phyloP scores from a whole-genome alignment of 176 grass and related monocot genomes.

The Avena sativa region DNA sequence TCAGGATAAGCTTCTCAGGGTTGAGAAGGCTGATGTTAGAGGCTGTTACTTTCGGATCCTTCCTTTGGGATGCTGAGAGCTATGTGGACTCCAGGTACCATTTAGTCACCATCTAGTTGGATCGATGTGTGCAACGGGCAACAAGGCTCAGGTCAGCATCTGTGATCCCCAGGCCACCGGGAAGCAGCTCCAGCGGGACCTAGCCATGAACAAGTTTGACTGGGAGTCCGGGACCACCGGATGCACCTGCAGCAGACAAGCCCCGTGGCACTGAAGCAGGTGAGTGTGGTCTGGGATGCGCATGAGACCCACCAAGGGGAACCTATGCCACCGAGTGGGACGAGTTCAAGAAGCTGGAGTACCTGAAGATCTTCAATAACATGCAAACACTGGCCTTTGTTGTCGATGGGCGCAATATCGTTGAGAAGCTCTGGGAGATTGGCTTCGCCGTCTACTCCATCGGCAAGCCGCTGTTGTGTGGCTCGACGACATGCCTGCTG shows the following conservation, averaged over 20 bases:
- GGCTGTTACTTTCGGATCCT: slow-evolving; percentile 92
- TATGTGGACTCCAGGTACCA: slow-evolving; percentile 94
- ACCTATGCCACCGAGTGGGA: slow-evolving; percentile 82
- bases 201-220: too few species aligned
- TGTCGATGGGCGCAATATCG: slow-evolving; percentile 76
- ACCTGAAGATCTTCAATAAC: slow-evolving; percentile 75
- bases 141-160: too few species aligned
- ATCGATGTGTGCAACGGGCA: neutral
- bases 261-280: slow-evolving; percentile 68
- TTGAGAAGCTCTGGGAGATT: slow-evolving; percentile 81
- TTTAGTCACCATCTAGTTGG: slow-evolving; percentile 63
- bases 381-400: slow-evolving; percentile 89
- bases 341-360: slow-evolving; percentile 83
- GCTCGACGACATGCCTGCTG: slow-evolving; percentile 18
- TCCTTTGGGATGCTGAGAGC: slow-evolving; percentile 94
- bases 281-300: slow-evolving; percentile 73
- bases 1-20: slow-evolving; percentile 77
- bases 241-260: slow-evolving; percentile 82
- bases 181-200: too few species aligned
- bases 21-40: slow-evolving; percentile 91
- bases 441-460: slow-evolving; percentile 90
- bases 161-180: too few species aligned
- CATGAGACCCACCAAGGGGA: slow-evolving; percentile 72
- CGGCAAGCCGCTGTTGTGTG: slow-evolving; percentile 84
- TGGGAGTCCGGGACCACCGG: slow-evolving; percentile 59